These are phyloP conservation scores for Ogataea nakhonphanomensis DNA, from an alignment of 805 yeast species.

Conservation along the genomic window DNA sequence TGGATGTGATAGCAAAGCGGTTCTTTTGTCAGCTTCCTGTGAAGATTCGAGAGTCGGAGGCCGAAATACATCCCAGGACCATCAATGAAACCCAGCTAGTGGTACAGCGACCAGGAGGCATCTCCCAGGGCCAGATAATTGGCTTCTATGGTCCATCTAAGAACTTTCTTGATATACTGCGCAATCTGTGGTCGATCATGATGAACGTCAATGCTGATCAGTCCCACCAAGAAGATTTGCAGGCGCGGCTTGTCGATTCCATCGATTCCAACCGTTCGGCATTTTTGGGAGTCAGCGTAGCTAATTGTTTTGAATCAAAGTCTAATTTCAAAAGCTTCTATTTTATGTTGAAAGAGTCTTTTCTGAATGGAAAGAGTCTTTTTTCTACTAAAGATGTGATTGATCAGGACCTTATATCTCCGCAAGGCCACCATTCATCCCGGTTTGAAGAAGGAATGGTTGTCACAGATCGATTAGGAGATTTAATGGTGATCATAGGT, in stretches of 20 bases:
- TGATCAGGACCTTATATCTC: too few species aligned
- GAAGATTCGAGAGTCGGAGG: background rate
- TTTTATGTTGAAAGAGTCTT: background rate
- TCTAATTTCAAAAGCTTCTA: background rate
- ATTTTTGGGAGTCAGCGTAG: background rate
- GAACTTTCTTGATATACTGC: background rate
- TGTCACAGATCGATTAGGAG: background rate
- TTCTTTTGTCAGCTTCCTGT: background rate
- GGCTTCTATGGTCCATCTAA: background rate
- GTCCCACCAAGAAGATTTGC: background rate
- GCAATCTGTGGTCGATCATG: background rate
- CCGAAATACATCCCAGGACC: background rate
- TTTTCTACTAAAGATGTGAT: background rate
- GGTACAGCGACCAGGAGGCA: background rate
- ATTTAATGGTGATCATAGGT: slow-evolving; percentile 1
- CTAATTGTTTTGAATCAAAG: background rate
- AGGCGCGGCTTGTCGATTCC: background rate
- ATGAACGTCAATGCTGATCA: background rate
- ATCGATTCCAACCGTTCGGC: background rate
- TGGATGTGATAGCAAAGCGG: background rate
- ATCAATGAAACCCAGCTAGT: background rate
- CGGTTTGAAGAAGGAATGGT: background rate
- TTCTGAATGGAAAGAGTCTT: background rate
- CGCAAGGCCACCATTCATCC: too few species aligned
- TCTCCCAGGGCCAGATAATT: background rate